Conservation (phyloP, 805 yeast species). For the Spathaspora passalidarum region DNA sequence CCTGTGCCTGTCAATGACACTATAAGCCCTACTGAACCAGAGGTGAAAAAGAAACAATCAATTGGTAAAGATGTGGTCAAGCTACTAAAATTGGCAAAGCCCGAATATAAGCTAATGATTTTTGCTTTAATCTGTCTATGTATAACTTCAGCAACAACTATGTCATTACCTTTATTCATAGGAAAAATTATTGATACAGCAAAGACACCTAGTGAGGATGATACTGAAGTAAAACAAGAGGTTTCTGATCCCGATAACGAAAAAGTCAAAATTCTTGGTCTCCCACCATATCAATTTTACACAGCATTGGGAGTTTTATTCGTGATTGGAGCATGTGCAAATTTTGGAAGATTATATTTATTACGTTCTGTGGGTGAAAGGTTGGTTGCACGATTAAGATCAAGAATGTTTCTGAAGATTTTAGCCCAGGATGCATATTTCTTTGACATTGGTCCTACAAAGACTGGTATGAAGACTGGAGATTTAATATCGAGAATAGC, state of each 20-base stretch:
- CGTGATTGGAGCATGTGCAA: constrained; percentile 70
- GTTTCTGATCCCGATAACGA: constrained; percentile 2
- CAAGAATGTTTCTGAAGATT: constrained; percentile 71
- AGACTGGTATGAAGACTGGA: constrained; percentile 65
- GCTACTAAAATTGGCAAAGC: constrained; percentile 24
- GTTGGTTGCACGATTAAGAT: constrained; percentile 78
- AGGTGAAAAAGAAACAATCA: neutral
- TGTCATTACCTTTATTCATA: constrained; percentile 78
- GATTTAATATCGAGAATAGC: constrained; percentile 86
- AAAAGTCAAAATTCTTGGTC: constrained; percentile 40
- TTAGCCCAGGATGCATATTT: constrained; percentile 86
- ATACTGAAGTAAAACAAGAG: neutral
- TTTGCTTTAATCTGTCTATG: constrained; percentile 64
- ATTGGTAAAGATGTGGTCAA: constrained; percentile 17
- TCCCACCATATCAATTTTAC: constrained; percentile 64
- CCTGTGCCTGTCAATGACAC: neutral
- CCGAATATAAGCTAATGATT: constrained; percentile 49
- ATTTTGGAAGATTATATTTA: constrained; percentile 74
- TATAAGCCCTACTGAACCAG: neutral
- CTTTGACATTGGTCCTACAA: constrained; percentile 69
- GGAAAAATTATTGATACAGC: constrained; percentile 84
- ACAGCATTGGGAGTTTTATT: constrained; percentile 60
- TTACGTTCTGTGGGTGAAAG: constrained; percentile 82
- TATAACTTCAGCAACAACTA: constrained; percentile 72
- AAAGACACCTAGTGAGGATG: constrained; percentile 20